phyloP scores from a whole-genome alignment of 176 grass and related monocot species.

The Eragrostis curvula region DNA sequence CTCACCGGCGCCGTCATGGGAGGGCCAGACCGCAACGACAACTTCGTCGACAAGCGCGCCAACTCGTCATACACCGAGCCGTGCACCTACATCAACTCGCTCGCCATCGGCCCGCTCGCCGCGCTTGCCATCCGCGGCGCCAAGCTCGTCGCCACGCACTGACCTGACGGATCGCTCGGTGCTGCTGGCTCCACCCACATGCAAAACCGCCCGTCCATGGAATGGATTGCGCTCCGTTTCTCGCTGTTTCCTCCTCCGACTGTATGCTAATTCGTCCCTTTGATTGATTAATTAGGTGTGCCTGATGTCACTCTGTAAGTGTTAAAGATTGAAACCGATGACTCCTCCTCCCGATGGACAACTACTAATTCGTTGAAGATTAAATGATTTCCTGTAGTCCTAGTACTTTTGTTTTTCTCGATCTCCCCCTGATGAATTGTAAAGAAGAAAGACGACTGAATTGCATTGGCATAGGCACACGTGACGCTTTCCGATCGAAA shows the following conservation, averaged over 20 bases:
- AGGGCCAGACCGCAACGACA: constrained; percentile 67
- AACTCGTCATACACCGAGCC: constrained; percentile 71
- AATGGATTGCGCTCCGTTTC: not conserved
- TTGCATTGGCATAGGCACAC: not conserved
- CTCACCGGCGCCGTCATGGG: constrained; percentile 93
- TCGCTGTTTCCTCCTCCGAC: not conserved
- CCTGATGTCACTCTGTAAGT: not conserved
- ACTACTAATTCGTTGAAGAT: no score
- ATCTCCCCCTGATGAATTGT: no score
- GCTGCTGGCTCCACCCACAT: no score
- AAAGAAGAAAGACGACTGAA: not conserved
- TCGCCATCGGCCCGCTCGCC: constrained; percentile 83
- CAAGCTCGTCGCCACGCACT: constrained; percentile 45
- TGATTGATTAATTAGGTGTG: not conserved
- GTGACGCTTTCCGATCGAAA: not conserved
- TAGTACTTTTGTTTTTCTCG: no score
- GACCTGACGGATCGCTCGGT: not conserved
- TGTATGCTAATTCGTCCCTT: not conserved
- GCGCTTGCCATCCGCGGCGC: constrained; percentile 65
- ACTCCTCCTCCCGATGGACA: no score
- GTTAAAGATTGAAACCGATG: not conserved
- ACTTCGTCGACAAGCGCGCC: constrained; percentile 69
- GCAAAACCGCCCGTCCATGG: not conserved
- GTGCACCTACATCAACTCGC: constrained; percentile 88
- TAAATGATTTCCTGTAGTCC: no score